Percentiles rank a stretch among this genome's conserved stretches.
Conservation (phyloP, 345 rosid genomes). For the Iberis pinnata region DNA sequence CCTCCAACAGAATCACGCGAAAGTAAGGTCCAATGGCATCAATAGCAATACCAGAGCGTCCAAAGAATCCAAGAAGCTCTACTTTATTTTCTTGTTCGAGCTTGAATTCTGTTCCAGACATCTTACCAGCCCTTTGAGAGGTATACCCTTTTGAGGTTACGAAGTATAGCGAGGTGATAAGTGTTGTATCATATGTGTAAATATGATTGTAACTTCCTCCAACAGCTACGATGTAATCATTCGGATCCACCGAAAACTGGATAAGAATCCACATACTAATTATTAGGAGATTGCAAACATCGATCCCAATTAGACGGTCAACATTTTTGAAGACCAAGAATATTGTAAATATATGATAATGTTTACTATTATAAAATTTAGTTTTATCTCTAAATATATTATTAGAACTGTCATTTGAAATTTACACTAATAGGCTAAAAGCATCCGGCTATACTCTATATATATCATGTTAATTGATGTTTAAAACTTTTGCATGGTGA, state of each 20-base stretch:
- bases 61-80: constrained; percentile 5
- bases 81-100: background rate
- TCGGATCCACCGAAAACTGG: constrained; percentile 4
- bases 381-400: too few relatives aligned
- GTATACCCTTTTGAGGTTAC: background rate
- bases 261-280: background rate
- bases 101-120: background rate
- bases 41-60: background rate
- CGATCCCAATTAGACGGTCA: too few relatives aligned
- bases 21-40: constrained; percentile 1
- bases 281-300: too few relatives aligned
- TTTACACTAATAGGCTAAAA: too few relatives aligned
- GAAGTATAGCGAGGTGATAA: constrained; percentile 1
- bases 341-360: too few relatives aligned
- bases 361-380: too few relatives aligned
- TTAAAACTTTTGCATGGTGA: too few relatives aligned
- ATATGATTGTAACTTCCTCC: constrained; percentile 3
- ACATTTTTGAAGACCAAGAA: background rate
- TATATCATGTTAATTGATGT: too few relatives aligned
- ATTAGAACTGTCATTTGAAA: too few relatives aligned
- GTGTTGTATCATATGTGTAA: background rate
- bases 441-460: too few relatives aligned
- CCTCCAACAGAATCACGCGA: too few relatives aligned
- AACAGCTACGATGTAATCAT: background rate
- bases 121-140: background rate